Evolutionary conservation across 2,329 filamentous ascomycete species (phyloP).

Genomic region (Exophiala alcalophila): DNA sequence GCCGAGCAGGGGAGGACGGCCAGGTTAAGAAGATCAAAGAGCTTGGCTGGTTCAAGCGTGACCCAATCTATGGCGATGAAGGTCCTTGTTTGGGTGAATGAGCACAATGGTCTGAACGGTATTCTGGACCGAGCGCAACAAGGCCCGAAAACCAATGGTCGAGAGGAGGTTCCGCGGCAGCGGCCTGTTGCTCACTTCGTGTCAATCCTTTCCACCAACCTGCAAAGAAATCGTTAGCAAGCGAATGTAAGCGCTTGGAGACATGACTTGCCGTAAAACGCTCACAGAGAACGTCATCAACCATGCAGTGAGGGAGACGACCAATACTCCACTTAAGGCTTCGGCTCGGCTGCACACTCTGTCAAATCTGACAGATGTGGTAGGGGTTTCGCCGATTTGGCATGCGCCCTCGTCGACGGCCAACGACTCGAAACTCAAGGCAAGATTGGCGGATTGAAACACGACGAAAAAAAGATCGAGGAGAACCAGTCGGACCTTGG

Average conservation of each 20-base stretch:
- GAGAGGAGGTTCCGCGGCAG: no score
- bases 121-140: no score
- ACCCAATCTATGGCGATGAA: constrained; percentile 58
- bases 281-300: constrained; percentile 84
- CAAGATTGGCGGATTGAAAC: constrained; percentile 90
- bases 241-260: no score
- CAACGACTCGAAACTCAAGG: constrained; percentile 81
- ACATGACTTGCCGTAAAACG: constrained; percentile 63
- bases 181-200: no score
- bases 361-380: constrained; percentile 34
- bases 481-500: constrained; percentile 85
- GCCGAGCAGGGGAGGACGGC: constrained; percentile 54
- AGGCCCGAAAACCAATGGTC: no score
- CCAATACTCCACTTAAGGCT: constrained; percentile 72
- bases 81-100: constrained; percentile 51
- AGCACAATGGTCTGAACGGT: no score
- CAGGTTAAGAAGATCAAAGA: constrained; percentile 49
- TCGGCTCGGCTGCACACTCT: constrained; percentile 60
- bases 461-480: constrained; percentile 96
- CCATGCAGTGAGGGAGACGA: constrained; percentile 85
- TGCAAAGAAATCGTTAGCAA: constrained; percentile 34
- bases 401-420: constrained; percentile 60
- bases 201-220: constrained; percentile 39
- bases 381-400: constrained; percentile 47
- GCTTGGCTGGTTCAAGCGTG: constrained; percentile 57